Evolutionary conservation across 1,284 basidiomycete species (phyloP).

Genomic region (Pseudozyma sp.): DNA sequence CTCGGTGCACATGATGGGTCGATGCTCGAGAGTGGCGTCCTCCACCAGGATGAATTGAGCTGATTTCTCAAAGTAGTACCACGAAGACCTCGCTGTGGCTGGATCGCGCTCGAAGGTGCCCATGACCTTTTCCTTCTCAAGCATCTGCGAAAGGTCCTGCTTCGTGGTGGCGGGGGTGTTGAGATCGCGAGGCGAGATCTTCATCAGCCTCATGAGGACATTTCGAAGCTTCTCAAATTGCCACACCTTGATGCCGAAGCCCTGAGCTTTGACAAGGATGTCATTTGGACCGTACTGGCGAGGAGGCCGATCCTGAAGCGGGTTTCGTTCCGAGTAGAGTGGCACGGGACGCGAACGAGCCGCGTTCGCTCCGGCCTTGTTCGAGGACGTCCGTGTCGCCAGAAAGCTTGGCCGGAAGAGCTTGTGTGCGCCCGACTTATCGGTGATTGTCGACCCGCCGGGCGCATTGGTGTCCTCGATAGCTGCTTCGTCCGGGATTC

Average conservation of each 20-base stretch:
- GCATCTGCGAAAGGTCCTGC: constrained; percentile 73
- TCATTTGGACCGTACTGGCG: constrained; percentile 69
- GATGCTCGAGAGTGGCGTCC: constrained; percentile 81
- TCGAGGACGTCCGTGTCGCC: constrained; percentile 24
- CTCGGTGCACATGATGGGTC: constrained; percentile 73
- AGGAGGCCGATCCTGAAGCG: constrained; percentile 68
- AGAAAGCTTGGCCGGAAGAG: constrained; percentile 49
- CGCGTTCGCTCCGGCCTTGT: constrained; percentile 18
- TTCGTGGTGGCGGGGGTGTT: constrained; percentile 26
- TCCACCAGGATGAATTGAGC: constrained; percentile 88
- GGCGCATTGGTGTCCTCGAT: constrained; percentile 10
- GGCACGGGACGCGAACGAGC: constrained; percentile 43
- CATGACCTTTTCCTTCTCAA: constrained; percentile 87
- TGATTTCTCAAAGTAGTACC: constrained; percentile 84
- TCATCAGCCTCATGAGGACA: constrained; percentile 41
- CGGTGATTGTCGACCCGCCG: neutral
- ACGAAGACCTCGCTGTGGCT: constrained; percentile 85
- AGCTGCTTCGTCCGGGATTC: constrained; percentile 26
- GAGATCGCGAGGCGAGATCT: constrained; percentile 35
- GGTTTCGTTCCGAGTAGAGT: constrained; percentile 65
- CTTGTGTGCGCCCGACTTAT: constrained; percentile 26
- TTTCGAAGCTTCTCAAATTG: constrained; percentile 71
- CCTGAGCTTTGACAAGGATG: constrained; percentile 80
- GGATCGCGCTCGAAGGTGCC: constrained; percentile 92
- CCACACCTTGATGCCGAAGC: constrained; percentile 91